Evolutionary conservation across 2,329 filamentous ascomycete species (phyloP).

Genomic region (Aspergillus sp.): DNA sequence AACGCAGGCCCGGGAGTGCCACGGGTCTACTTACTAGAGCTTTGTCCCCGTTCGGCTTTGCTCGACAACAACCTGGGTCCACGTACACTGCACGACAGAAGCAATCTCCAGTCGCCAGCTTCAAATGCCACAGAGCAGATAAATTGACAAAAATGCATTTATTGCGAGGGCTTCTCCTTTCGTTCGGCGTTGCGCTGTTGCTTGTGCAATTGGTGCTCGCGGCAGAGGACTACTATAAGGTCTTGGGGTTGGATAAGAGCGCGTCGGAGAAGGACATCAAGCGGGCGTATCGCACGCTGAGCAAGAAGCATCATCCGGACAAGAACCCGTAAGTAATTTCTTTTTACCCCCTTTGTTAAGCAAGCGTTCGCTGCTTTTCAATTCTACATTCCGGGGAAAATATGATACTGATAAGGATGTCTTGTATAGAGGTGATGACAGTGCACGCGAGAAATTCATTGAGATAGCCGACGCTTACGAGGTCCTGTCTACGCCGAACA

Average conservation of each 20-base stretch:
- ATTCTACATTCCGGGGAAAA: not conserved
- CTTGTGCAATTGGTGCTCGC: constrained; percentile 41
- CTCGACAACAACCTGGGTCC: not conserved
- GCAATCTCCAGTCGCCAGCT: constrained; percentile 10
- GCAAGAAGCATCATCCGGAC: constrained; percentile 95
- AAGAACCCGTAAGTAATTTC: constrained; percentile 79
- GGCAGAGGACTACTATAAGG: constrained; percentile 57
- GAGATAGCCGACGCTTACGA: constrained; percentile 95
- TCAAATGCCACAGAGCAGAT: constrained; percentile 15
- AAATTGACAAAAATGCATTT: constrained; percentile 32
- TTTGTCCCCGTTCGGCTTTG: not conserved
- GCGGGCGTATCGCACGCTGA: constrained; percentile 84
- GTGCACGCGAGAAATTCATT: constrained; percentile 87
- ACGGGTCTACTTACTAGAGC: not conserved
- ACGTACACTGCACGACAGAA: not conserved
- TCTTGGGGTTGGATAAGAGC: constrained; percentile 75
- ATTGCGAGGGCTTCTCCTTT: constrained; percentile 22
- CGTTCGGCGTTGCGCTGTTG: constrained; percentile 35
- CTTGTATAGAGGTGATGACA: constrained; percentile 65
- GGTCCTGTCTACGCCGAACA: constrained; percentile 74
- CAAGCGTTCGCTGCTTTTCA: too few species aligned
- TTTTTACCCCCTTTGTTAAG: not conserved
- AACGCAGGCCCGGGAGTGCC: not conserved
- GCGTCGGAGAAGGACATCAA: constrained; percentile 89
- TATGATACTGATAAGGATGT: not conserved